Evolutionary conservation across 176 grass and related monocot species (phyloP).

Genomic region (Oryza brachyantha): DNA sequence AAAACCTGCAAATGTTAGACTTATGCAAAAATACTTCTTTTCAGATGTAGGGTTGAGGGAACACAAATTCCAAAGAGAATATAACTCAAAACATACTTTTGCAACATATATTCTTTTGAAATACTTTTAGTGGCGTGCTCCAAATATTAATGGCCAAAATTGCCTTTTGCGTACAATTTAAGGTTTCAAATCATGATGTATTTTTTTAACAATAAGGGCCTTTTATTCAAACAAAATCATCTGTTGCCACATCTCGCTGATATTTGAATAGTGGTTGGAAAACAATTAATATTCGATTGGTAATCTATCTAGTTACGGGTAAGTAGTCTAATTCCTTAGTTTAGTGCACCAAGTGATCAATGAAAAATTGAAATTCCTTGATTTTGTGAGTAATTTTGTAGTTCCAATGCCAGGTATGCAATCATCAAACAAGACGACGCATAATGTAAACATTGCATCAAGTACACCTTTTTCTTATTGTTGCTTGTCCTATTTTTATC

Average conservation of each 20-base stretch:
- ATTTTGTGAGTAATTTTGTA: not conserved
- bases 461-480: conserved; percentile 8
- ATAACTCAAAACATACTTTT: not conserved
- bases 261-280: not conserved
- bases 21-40: not conserved
- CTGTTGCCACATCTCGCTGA: not conserved
- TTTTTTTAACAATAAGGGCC: not conserved
- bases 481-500: not conserved
- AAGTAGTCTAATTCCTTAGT: not conserved
- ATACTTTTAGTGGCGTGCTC: not conserved
- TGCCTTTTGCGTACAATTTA: not conserved
- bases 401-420: not conserved
- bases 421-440: not conserved
- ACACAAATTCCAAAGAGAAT: not conserved
- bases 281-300: not conserved
- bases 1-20: not conserved
- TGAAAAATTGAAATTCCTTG: not conserved
- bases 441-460: not conserved
- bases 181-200: not conserved
- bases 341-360: not conserved
- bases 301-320: not conserved
- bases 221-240: not conserved
- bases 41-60: not conserved
- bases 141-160: no score
- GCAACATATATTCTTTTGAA: not conserved